phyloP scores from a whole-genome alignment of 2,329 filamentous ascomycete genomes.

The Fusarium sp. region DNA sequence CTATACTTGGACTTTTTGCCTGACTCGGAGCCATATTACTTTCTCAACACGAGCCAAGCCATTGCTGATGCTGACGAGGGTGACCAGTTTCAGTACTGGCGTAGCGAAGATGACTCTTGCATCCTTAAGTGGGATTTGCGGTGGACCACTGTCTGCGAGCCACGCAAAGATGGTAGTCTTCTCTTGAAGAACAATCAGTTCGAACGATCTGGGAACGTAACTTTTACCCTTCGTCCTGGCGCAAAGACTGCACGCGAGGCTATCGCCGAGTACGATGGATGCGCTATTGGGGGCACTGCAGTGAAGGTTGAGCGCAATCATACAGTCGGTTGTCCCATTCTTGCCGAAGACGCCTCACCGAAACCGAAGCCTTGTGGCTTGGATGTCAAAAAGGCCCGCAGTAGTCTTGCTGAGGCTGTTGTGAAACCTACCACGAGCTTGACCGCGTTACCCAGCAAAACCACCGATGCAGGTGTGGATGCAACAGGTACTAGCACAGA shows the following conservation, averaged over 20 bases:
- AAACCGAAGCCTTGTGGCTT: conserved; percentile 19
- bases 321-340: conserved; percentile 14
- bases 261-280: conserved; percentile 10
- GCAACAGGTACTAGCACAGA: conserved; percentile 42
- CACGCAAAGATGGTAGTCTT: background rate
- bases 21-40: conserved; percentile 5
- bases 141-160: conserved; percentile 17
- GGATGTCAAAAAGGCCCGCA: conserved; percentile 9
- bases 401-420: conserved; percentile 14
- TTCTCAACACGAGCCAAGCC: conserved; percentile 17
- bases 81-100: conserved; percentile 22
- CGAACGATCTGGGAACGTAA: background rate
- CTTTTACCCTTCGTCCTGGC: conserved; percentile 6
- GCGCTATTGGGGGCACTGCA: conserved; percentile 6
- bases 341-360: conserved; percentile 2
- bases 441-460: background rate
- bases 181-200: conserved; percentile 22
- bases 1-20: conserved; percentile 15
- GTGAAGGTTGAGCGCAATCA: conserved; percentile 17
- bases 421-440: conserved; percentile 25
- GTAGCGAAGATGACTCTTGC: conserved; percentile 12
- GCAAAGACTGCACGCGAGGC: conserved; percentile 3
- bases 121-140: conserved; percentile 13
- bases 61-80: conserved; percentile 10
- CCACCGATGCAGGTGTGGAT: background rate